Evolutionary conservation across 2,329 filamentous ascomycete species (phyloP), one percentile per base, ranked within the genome.

Genomic region (Penicillium decumbens): DNA sequence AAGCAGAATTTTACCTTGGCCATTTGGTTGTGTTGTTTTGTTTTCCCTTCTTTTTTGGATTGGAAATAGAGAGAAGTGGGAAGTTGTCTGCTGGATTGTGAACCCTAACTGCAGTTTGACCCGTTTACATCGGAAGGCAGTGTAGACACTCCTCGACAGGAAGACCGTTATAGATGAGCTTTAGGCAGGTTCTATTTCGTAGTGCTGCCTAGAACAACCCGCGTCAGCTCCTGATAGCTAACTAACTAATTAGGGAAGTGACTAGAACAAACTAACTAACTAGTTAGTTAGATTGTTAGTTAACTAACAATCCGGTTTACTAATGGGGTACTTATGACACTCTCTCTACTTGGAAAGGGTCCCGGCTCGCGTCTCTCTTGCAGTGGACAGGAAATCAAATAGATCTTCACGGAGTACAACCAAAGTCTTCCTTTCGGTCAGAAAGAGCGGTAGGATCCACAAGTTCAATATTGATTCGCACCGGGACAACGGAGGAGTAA

Each of bases 391-490:
- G 13, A 37, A 29, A 25, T 29, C 15, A 20, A 35, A 20, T 7
- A 15, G n/a, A 13, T 30, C 13, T 9, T 12, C 13, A 30, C 13
- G 27, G 27, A 9, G 7, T 8, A 27, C 15, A 18, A 18, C 12
- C 27, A n/a, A 23, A 23, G 12, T 10, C 23, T 13, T 27, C 32
- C 33, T 33, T 49, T 41, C n/a, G 45, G 10, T 5, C 25, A 10
- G 33, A 50, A 48, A 48, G 41, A 29, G 49, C 44, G 41, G 49
- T 28, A 48, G 41, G 37, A 40, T 45, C 18, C 10, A 43, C 37
- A 18, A 24, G 44, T 9, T 38, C 37, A 24, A 39, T 3, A 5
- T n/a, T 20, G 23, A 13, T 30, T n/a, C 6, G 3, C 38, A 25
- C 23, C 1, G 20, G 20, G 37, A 39, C 20, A 5, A 13, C 12